A percentile compares a stretch with the other conserved stretches of the same genome.
Evolutionary conservation across 2,329 filamentous ascomycete species (phyloP).

Genomic region (Pestalotiopsis sp.): DNA sequence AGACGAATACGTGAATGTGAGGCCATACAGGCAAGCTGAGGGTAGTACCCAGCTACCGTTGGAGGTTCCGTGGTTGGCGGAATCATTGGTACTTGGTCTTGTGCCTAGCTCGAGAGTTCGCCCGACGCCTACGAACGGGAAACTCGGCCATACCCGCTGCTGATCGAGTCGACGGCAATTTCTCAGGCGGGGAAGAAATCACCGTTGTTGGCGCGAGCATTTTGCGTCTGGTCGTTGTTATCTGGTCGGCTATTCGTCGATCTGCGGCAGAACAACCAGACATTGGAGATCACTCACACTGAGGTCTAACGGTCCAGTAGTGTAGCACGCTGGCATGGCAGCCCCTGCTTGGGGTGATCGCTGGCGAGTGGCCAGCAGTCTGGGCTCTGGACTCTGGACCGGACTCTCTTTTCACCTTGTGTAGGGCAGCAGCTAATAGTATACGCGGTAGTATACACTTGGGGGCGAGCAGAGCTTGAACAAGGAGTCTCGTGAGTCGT

Average conservation of each 20-base stretch:
- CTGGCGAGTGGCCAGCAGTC: not conserved
- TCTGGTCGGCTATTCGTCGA: not conserved
- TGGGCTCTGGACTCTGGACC: not conserved
- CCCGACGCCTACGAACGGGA: not conserved
- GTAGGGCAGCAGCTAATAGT: too few relatives aligned
- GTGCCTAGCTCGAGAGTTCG: not conserved
- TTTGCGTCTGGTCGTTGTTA: not conserved
- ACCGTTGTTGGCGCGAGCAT: not conserved
- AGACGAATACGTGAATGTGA: not conserved
- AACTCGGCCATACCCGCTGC: not conserved
- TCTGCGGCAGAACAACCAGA: not conserved
- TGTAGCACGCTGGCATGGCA: not conserved
- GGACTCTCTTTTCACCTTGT: too few relatives aligned
- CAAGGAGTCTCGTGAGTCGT: too few relatives aligned
- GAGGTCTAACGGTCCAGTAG: not conserved
- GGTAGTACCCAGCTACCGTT: not conserved
- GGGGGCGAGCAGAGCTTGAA: too few relatives aligned
- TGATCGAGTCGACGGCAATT: not conserved
- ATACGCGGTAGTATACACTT: too few relatives aligned
- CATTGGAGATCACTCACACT: not conserved
- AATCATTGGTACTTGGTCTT: not conserved
- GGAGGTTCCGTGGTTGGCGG: not conserved
- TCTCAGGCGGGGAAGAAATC: not conserved
- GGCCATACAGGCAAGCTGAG: not conserved
- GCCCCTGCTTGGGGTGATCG: not conserved